Conservation (phyloP, 2,329 filamentous ascomycete species). For the Parafenestella ontariensis region DNA sequence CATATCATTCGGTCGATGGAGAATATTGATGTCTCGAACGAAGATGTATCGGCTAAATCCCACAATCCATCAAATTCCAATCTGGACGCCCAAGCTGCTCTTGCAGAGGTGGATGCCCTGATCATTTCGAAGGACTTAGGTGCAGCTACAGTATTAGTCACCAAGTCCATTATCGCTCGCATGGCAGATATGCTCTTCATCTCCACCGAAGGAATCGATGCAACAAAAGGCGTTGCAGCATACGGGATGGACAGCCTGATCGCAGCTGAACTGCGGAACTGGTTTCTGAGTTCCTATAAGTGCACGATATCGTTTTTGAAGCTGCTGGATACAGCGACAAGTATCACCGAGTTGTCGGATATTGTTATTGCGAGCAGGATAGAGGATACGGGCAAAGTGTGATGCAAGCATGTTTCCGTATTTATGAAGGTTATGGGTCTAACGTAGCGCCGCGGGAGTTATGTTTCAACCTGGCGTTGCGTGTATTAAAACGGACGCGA, state of each 20-base stretch:
- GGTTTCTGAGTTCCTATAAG: slow-evolving; percentile 11
- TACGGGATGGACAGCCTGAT: slow-evolving; percentile 22
- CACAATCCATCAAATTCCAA: background rate
- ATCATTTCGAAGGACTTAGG: background rate
- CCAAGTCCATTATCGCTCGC: background rate
- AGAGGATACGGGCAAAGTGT: background rate
- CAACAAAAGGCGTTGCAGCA: background rate
- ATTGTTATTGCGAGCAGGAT: background rate
- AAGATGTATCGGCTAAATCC: background rate
- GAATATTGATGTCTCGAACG: background rate
- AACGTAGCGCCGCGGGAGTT: too few relatives aligned
- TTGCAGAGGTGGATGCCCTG: background rate
- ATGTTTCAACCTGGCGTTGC: too few relatives aligned
- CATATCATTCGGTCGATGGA: background rate
- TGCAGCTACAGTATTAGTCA: background rate
- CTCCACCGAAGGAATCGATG: slow-evolving; percentile 4
- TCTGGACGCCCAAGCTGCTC: background rate
- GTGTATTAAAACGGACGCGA: too few relatives aligned
- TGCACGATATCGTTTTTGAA: slow-evolving; percentile 6
- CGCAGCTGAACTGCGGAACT: slow-evolving; percentile 19
- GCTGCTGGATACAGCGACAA: slow-evolving; percentile 6
- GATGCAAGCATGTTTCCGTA: too few relatives aligned
- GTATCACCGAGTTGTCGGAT: slow-evolving; percentile 1
- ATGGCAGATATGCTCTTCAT: slow-evolving; percentile 15
- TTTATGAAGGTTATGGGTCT: too few relatives aligned